These are phyloP conservation scores for Pyrus hybrid DNA, from an alignment of 331 rosid genomes.

Conservation along the genomic window DNA sequence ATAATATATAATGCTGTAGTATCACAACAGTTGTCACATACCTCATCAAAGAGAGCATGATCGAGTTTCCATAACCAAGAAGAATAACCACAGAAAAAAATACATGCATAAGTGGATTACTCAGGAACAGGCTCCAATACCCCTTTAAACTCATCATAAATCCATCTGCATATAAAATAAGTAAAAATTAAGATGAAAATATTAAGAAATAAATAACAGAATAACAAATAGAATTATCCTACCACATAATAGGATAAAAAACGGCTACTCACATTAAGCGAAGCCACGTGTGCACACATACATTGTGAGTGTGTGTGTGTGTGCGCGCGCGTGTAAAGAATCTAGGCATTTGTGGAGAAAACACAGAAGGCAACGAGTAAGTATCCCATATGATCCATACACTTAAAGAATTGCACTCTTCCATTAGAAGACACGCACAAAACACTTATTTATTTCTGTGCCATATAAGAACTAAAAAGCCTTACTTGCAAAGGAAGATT, in stretches of 20 bases:
- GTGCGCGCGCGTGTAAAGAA: background rate
- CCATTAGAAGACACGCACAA: background rate
- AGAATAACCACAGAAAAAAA: background rate
- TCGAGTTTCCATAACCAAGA: background rate
- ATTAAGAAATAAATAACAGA: background rate
- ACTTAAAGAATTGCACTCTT: background rate
- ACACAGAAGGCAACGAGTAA: background rate
- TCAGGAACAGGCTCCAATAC: conserved; percentile 56
- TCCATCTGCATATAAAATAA: conserved; percentile 60
- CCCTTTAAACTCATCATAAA: conserved; percentile 60
- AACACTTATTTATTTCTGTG: background rate
- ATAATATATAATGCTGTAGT: background rate
- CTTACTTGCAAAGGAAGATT: conserved; percentile 80
- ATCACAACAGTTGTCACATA: background rate
- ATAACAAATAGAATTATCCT: background rate
- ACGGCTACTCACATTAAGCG: background rate
- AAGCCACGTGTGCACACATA: background rate
- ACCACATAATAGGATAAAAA: background rate
- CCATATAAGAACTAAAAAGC: background rate
- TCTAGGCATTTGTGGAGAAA: background rate
- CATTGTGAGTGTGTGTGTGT: background rate
- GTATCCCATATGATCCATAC: background rate
- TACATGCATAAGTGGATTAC: conserved; percentile 26
- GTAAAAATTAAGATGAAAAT: background rate
- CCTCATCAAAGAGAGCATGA: conserved; percentile 1